Conservation (phyloP, 2,329 filamentous ascomycete species). For the Pseudocercospora fuligena region DNA sequence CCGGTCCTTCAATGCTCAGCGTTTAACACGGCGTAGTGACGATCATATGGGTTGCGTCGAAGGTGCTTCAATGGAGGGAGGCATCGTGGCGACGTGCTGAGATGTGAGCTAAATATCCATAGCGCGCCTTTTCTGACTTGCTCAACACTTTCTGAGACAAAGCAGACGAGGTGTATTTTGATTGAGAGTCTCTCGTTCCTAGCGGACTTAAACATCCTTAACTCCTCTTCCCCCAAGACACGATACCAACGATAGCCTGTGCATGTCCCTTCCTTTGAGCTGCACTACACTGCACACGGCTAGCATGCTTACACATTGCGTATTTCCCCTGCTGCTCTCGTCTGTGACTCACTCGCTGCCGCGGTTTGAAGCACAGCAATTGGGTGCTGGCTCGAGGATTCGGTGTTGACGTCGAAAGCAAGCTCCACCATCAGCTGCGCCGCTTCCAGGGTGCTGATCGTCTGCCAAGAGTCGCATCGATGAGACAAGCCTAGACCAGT, state of each 20-base stretch:
- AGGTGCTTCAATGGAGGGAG: background rate
- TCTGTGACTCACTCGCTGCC: background rate
- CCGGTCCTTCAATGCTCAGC: too few relatives aligned
- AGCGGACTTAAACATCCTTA: background rate
- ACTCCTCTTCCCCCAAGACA: background rate
- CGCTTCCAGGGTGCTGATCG: background rate
- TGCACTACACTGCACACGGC: conserved; percentile 3
- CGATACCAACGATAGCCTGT: background rate
- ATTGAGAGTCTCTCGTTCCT: background rate
- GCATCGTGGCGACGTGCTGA: too few relatives aligned
- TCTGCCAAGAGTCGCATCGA: background rate
- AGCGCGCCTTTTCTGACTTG: background rate
- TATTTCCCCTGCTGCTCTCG: conserved; percentile 6
- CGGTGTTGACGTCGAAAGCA: background rate
- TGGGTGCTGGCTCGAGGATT: background rate
- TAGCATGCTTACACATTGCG: conserved; percentile 3
- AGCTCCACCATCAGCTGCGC: background rate
- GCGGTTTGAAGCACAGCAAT: background rate
- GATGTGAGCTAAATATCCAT: too few relatives aligned
- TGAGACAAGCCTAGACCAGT: background rate
- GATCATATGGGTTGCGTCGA: background rate
- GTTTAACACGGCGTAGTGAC: too few relatives aligned
- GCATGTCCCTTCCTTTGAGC: background rate
- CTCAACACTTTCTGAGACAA: background rate
- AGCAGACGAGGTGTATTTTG: background rate